Base-by-base conservation (phyloP, 345 rosid genomes). In the Noccaea caerulescens region DNA sequence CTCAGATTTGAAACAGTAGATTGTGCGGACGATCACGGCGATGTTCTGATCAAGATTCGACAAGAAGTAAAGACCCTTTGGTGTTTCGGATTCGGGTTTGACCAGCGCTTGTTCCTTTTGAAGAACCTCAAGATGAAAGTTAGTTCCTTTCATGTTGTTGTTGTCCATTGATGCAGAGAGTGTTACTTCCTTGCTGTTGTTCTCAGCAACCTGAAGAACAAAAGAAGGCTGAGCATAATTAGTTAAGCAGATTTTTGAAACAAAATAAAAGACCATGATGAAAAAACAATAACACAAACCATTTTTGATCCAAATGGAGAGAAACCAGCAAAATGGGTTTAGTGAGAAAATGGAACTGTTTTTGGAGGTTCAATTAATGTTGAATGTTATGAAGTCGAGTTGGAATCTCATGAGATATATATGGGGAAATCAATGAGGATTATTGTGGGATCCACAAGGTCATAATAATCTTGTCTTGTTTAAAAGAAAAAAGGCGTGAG, bases 21-120 rank as follows among this genome's bases (percentile, higher is more conserved):
- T 81, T 4, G 98, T 93, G 0, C 89, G 88, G 23, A 93, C 86
- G 41, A 84, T 82, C 49, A 87, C 92, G 0, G 96, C 93, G 9
- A 90, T 83, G 85, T 90, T 90, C 60, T 93, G 98, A 72, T 93
- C 97, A 56, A 90, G 93, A 80, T 93, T 93, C 0, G 98, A 93
- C 53, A 93, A 86, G 79, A 88, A 93, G 76, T 85, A 89, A 3
- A 88, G 77, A 62, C 94, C 98, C 76, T 85, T 88, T 68, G 61
- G 77, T 41, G 98, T 89, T 14, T 88, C 87, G 38, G 80, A 84
- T 20, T 85, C 92, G 1, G 98, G 98, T 56, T 76, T 45, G 8
- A 88, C 88, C 45, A 89, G 76, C 42, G 76, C 73, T 50, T 88
- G 85, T 69, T 84, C 85, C 58, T 79, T 79, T 64, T 86, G 84